Evolutionary conservation across 2,329 filamentous ascomycete species (phyloP).

Genomic region (Lasiodiplodia theobromae): DNA sequence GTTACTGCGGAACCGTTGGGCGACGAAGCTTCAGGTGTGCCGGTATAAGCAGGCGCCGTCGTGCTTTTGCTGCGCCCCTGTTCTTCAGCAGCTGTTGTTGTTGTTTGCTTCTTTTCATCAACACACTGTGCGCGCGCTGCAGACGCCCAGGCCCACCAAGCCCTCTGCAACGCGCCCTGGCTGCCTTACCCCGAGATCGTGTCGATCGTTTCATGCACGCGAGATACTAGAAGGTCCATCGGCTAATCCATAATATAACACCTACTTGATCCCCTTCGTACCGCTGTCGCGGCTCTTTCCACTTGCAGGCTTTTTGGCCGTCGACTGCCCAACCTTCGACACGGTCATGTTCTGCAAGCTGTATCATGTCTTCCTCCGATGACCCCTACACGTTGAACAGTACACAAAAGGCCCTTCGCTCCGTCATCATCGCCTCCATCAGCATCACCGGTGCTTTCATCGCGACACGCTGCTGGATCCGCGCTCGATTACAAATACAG

Average conservation of each 20-base stretch:
- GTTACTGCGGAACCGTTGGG: not conserved
- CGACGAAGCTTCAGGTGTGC: not conserved
- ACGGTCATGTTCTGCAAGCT: not conserved
- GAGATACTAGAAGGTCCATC: not conserved
- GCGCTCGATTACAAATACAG: slow-evolving; percentile 5
- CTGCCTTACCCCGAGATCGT: not conserved
- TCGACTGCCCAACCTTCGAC: not conserved
- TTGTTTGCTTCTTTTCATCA: not conserved
- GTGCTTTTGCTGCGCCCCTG: too few relatives aligned
- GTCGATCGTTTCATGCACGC: slow-evolving; percentile 20
- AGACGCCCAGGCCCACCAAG: not conserved
- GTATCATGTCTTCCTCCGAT: not conserved
- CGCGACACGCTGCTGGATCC: slow-evolving; percentile 7
- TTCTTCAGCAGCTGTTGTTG: too few relatives aligned
- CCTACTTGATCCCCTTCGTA: not conserved
- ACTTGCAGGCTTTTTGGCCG: not conserved
- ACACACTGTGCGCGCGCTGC: not conserved
- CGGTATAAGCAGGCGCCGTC: not conserved
- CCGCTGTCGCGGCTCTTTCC: not conserved
- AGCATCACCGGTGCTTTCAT: slow-evolving; percentile 8
- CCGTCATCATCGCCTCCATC: slow-evolving; percentile 5
- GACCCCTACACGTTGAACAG: not conserved
- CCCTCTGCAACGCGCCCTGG: not conserved
- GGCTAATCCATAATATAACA: slow-evolving; percentile 2
- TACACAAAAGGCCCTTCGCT: not conserved